Evolutionary conservation across 345 rosid genomes (phyloP).

Genomic region (Dovyalis caffra): DNA sequence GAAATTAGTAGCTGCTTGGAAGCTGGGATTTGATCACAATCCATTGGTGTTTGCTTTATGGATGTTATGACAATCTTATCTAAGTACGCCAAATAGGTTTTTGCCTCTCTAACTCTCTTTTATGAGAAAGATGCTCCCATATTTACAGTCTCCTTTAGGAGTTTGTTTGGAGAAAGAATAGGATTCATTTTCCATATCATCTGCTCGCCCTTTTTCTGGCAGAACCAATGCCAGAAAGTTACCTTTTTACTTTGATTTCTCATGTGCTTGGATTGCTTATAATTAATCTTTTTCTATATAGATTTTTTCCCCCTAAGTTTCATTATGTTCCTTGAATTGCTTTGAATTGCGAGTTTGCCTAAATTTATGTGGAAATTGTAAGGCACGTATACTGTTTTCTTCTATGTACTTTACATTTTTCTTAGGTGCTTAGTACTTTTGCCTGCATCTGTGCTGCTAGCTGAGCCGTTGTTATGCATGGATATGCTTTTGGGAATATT

Average conservation of each 20-base stretch:
- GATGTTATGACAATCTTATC: too few relatives aligned
- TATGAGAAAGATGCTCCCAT: neutral
- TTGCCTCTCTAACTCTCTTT: neutral
- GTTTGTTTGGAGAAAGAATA: neutral
- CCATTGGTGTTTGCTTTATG: neutral
- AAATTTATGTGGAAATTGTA: neutral
- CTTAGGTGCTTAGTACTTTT: neutral
- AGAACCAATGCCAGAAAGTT: neutral
- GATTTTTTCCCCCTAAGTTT: too few relatives aligned
- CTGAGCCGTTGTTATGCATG: neutral
- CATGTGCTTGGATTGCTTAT: neutral
- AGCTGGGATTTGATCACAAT: too few relatives aligned
- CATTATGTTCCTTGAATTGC: too few relatives aligned
- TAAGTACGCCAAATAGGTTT: neutral
- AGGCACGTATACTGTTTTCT: neutral
- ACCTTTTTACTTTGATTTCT: neutral
- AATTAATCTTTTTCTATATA: neutral
- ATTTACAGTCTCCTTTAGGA: neutral
- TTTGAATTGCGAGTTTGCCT: neutral
- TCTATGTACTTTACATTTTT: neutral
- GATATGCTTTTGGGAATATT: neutral
- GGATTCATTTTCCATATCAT: neutral
- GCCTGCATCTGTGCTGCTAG: neutral
- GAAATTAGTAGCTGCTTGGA: too few relatives aligned
- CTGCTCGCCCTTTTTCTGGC: neutral